Evolutionary conservation across 192 early-diverging fungal species (phyloP), one percentile per base, ranked within the genome.

Genomic region (Obelidium mucronatum): DNA sequence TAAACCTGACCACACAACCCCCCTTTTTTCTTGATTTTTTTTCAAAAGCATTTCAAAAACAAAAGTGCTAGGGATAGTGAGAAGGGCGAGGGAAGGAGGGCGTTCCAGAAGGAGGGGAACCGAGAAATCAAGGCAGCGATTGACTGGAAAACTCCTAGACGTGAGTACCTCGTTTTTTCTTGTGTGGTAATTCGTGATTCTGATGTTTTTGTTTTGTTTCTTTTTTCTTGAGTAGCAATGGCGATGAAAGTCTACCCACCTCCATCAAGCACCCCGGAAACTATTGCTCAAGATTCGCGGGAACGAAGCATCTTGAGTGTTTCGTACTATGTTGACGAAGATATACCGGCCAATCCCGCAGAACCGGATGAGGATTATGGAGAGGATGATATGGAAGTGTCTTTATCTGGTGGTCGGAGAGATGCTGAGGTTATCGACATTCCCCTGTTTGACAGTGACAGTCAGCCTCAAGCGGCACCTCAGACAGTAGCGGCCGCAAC

Each of bases 31-130:
- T 52, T 13, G 15, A 52, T 52, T 52, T 13, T 17, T 52, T 52
- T 52, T n/a, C 51, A n/a, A 52, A 31, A 66, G 42, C 30, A 53
- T 52, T 69, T 69, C 26, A 69, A 53, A 26, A 53, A 44, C 31
- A 69, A 69, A 30, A 69, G 67, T 33, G 67, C 67, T 40, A 69
- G 67, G 52, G 67, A 69, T 24, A 69, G 67, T 52, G 67, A 69
- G 40, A 11, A 30, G 39, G 19, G 24, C 19, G 67, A 69, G 31
- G 67, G 67, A 5, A 11, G 67, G 40, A 52, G 24, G 44, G 67
- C 67, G 31, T 69, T 69, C 33, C 22, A 44, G n/a, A 69, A 51
- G 19, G 67, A 24, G 24, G 58, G 44, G 8, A 19, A 8, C 13
- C 8, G 33, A 24, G 26, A 54, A 30, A 24, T 69, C 24, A 69